Percentiles rank a stretch among this genome's conserved stretches.
phyloP scores from a whole-genome alignment of 768 basidiomycete species.

The Phaeotremella skinneri region DNA sequence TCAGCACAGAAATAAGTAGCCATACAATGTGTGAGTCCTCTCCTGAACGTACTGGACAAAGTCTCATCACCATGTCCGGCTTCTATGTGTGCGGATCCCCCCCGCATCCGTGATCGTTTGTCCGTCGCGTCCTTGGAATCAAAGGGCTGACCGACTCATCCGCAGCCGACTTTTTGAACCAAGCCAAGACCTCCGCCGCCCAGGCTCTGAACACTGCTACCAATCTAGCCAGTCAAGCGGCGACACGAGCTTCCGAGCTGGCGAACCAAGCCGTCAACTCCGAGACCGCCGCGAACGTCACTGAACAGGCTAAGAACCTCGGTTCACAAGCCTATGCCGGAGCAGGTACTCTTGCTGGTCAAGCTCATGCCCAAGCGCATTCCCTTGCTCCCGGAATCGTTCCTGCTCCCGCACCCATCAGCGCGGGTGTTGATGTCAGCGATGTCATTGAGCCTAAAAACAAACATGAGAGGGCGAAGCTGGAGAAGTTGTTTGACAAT shows the following conservation, averaged over 20 bases:
- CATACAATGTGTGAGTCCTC: not conserved
- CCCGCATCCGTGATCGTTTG: not conserved
- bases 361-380: constrained; percentile 45
- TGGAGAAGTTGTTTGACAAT: constrained; percentile 60
- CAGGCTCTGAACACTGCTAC: constrained; percentile 24
- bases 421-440: constrained; percentile 35
- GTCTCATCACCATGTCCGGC: too few relatives aligned
- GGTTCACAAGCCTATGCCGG: constrained; percentile 28
- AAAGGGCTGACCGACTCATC: too few relatives aligned
- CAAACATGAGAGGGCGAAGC: constrained; percentile 45
- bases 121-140: too few relatives aligned
- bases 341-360: constrained; percentile 33
- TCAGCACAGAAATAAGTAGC: not conserved
- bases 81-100: not conserved
- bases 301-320: constrained; percentile 29
- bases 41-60: too few relatives aligned
- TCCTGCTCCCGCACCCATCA: constrained; percentile 32
- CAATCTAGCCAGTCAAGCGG: constrained; percentile 35
- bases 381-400: constrained; percentile 39
- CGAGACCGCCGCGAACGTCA: constrained; percentile 28
- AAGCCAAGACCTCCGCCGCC: constrained; percentile 42
- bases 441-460: constrained; percentile 39
- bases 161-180: constrained; percentile 45
- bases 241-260: constrained; percentile 28
- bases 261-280: constrained; percentile 43